Base-by-base conservation (phyloP, 345 rosid species). In the Carallia brachiata region DNA sequence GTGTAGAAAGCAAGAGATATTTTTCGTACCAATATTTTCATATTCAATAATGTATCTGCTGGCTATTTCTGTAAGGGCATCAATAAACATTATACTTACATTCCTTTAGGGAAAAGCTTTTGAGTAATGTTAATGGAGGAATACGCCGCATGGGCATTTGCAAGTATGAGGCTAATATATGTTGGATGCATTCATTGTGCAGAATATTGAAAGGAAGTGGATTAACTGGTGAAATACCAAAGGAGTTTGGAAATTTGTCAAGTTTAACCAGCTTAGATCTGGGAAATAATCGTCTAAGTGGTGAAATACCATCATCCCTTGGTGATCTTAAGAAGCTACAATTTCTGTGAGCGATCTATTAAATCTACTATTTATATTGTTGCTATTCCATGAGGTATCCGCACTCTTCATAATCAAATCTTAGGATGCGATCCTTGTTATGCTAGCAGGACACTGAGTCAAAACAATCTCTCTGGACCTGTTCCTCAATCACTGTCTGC, bases 201-300 rank as follows among this genome's bases (percentile, higher is more conserved):
- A 96, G 99, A 69, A 89, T 87, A n/a, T 67, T 92, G 85, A 94
- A 84, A 72, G 99, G 96, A 72, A 92, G 83, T 89, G 96, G 93
- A 72, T 85, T 96, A 71, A 81, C 73, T 31, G 99, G 99, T 70
- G 85, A 52, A 73, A 90, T 96, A 80, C 98, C 99, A n/a, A 70
- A 80, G 57, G 98, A 88, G 63, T 82, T 90, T 66, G 99, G 98
- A 52, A 90, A 92, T 77, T 73, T 96, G 72, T 75, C 95, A 12
- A 89, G 87, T 77, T 87, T 96, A 78, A 89, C 86, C 48, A 87
- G 85, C 75, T 85, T 96, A 84, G 98, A 96, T 80, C 84, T 96
- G 86, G 97, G 85, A 73, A 86, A 88, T 63, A 96, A 96, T 88
- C 80, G 55, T 71, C 78, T 96, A 63, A 82, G 69, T 59, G 99